Evolutionary conservation across 148 eudicot species (phyloP), one percentile per base, ranked within the genome.

Genomic region (Chenopodium suecicum): DNA sequence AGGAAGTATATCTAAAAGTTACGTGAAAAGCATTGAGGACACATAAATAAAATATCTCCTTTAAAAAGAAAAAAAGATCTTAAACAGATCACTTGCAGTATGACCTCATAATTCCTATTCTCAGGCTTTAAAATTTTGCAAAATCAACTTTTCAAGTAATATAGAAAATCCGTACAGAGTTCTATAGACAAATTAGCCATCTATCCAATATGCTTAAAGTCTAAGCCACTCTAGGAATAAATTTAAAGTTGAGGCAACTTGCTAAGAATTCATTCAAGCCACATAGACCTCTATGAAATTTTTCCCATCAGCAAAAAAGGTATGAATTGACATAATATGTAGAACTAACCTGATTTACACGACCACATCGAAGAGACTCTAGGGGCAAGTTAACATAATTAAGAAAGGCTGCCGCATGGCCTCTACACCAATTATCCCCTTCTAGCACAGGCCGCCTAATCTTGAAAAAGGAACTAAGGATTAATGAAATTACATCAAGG

Each of bases 381-480:
- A 89, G 83, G 52, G 91, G 67, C 84, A 91, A 79, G 75, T 88
- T 88, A 7, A 79, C 85, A 79, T 89, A 84, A 41, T 85, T 93
- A 60, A 93, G 84, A 80, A 93, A 93, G 25, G 97, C 97, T 50
- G 91, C 89, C 19, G 94, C 97, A 89, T 93, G 97, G 83, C 97
- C 97, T 82, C 94, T 86, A 93, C 93, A 93, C 94, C 94, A 93
- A 81, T 93, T 93, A 85, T 93, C 97, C 78, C 94, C 97, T 79
- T 89, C 82, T 81, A 91, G 94, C 60, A 87, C 83, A 67, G 97
- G 94, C 46, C 87, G 89, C 88, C 97, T 93, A 83, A 27, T 29
- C 22, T 32, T 23, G 31, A 75, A 19, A 81, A 79, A 65, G 83
- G 72, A 70, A 50, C 52, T 46, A 19, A 79, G 17, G 70, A 82